A percentile compares a stretch with the other conserved stretches of the same genome.
Conservation (phyloP, 345 rosid species). For the Balakata baccata region DNA sequence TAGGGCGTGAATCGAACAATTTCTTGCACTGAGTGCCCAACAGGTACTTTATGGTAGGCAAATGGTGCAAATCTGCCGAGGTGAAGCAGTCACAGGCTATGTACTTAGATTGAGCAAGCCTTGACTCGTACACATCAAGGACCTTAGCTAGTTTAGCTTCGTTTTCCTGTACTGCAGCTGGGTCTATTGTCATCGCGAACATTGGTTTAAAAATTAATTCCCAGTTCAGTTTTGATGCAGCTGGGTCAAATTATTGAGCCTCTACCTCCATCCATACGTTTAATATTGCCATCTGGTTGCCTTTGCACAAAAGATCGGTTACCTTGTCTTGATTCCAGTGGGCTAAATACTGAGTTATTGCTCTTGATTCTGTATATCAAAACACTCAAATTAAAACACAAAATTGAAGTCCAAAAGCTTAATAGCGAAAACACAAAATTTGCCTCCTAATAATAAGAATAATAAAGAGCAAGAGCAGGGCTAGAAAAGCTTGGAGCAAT, state of each 20-base stretch:
- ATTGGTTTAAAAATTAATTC: slow-evolving; percentile 48
- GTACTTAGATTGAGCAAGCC: slow-evolving; percentile 56
- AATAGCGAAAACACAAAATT: too few species aligned
- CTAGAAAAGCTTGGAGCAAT: slow-evolving; percentile 3
- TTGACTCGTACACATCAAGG: slow-evolving; percentile 61
- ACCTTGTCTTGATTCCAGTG: slow-evolving; percentile 50
- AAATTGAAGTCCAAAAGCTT: too few species aligned
- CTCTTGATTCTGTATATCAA: slow-evolving; percentile 66
- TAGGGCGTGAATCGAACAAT: slow-evolving; percentile 33
- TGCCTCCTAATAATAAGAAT: too few species aligned
- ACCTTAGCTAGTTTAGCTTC: slow-evolving; percentile 43
- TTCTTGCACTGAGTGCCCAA: slow-evolving; percentile 43
- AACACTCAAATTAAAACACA: background rate
- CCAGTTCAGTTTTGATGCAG: slow-evolving; percentile 57
- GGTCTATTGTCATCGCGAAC: slow-evolving; percentile 47
- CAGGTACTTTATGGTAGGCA: slow-evolving; percentile 44
- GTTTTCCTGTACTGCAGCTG: slow-evolving; percentile 48
- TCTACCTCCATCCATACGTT: slow-evolving; percentile 70
- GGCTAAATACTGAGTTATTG: slow-evolving; percentile 60
- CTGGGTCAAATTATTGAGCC: slow-evolving; percentile 59
- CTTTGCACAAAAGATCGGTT: slow-evolving; percentile 40
- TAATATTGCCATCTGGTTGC: slow-evolving; percentile 30
- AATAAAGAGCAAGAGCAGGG: too few species aligned
- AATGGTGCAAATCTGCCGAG: slow-evolving; percentile 71
- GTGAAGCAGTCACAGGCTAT: slow-evolving; percentile 60